Evolutionary conservation across 2,329 filamentous ascomycete genomes (phyloP).

Genomic region (Phaeosphaeriaceae sp.): DNA sequence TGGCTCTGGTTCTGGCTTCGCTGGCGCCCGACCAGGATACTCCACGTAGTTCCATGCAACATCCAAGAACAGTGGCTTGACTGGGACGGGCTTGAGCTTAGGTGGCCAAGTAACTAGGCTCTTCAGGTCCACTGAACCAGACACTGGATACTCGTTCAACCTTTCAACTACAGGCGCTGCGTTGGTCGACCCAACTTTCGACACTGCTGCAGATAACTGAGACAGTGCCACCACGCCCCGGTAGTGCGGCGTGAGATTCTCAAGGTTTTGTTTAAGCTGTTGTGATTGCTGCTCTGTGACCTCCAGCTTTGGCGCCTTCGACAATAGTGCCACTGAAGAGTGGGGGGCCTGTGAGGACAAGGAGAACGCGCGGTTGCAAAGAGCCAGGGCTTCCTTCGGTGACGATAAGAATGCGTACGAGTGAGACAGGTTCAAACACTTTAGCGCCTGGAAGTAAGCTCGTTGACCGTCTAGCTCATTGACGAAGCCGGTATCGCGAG

Average conservation of each 20-base stretch:
- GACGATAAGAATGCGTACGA: slow-evolving; percentile 79
- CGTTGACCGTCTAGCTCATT: slow-evolving; percentile 78
- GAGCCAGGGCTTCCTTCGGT: slow-evolving; percentile 80
- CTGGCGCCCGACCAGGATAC: slow-evolving; percentile 71
- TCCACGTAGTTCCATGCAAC: slow-evolving; percentile 98
- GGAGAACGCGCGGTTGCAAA: slow-evolving; percentile 74
- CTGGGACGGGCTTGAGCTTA: slow-evolving; percentile 78
- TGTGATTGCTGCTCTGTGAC: slow-evolving; percentile 66
- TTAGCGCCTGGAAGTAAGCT: slow-evolving; percentile 86
- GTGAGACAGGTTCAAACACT: slow-evolving; percentile 84
- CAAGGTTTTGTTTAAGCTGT: slow-evolving; percentile 67
- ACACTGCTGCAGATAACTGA: slow-evolving; percentile 61
- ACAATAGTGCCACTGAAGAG: slow-evolving; percentile 38
- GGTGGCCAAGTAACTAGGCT: slow-evolving; percentile 90
- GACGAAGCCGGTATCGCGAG: slow-evolving; percentile 78
- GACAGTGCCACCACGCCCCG: slow-evolving; percentile 86
- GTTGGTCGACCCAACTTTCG: slow-evolving; percentile 52
- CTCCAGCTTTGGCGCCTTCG: slow-evolving; percentile 68
- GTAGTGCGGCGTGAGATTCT: slow-evolving; percentile 76
- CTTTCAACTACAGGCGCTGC: slow-evolving; percentile 73
- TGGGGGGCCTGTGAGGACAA: slow-evolving; percentile 59
- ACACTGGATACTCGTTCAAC: slow-evolving; percentile 75
- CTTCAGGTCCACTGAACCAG: slow-evolving; percentile 70
- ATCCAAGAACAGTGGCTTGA: slow-evolving; percentile 95
- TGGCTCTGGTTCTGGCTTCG: slow-evolving; percentile 36